Evolutionary conservation across 2,329 filamentous ascomycete genomes (phyloP).

Genomic region (Fusarium sp.): DNA sequence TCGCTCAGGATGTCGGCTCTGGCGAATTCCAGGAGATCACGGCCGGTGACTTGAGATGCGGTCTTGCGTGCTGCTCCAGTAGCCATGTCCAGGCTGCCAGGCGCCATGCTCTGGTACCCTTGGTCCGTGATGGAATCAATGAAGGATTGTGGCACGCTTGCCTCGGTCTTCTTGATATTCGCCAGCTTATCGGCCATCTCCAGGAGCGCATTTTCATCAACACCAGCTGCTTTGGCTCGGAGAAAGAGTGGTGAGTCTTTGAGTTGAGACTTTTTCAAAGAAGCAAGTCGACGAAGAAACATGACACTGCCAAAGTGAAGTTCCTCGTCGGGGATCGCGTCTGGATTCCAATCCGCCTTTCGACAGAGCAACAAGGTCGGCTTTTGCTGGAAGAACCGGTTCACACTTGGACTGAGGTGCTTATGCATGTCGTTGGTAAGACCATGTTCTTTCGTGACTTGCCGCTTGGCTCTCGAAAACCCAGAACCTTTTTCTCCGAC

Average conservation of each 20-base stretch:
- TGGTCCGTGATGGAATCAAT: neutral
- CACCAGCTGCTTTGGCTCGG: conserved; percentile 19
- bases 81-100: neutral
- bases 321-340: conserved; percentile 51
- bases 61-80: neutral
- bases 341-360: conserved; percentile 49
- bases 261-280: conserved; percentile 42
- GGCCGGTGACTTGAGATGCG: neutral
- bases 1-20: conserved; percentile 16
- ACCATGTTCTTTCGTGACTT: neutral
- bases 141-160: neutral
- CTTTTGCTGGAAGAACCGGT: conserved; percentile 49
- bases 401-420: conserved; percentile 10
- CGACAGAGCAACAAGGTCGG: conserved; percentile 47
- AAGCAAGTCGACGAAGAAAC: conserved; percentile 43
- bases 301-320: conserved; percentile 42
- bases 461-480: neutral
- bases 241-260: conserved; percentile 47
- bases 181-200: neutral
- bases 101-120: neutral
- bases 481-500: neutral
- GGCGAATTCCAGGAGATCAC: neutral
- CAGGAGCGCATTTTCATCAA: neutral
- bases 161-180: neutral
- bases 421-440: neutral